Evolutionary conservation across 1,284 basidiomycete genomes (phyloP).

Genomic region (Ustilago cynodontis): DNA sequence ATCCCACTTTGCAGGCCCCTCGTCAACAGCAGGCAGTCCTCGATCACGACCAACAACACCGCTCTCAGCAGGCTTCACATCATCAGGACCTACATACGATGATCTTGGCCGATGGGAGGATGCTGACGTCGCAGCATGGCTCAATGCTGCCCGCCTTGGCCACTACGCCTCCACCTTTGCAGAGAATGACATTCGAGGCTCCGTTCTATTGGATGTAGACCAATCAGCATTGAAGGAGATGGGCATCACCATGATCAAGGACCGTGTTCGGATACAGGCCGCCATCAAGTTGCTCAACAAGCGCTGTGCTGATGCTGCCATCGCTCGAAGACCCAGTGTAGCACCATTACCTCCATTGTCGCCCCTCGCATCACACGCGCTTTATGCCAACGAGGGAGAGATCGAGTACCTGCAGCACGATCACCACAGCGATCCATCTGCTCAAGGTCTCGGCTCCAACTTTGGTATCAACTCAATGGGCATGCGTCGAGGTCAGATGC

Average conservation of each 20-base stretch:
- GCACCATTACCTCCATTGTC: conserved; percentile 34
- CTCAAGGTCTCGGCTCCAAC: conserved; percentile 8
- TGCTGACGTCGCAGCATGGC: conserved; percentile 61
- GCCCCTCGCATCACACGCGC: conserved; percentile 19
- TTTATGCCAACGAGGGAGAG: conserved; percentile 42
- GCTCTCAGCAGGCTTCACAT: conserved; percentile 36
- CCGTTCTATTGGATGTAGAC: conserved; percentile 64
- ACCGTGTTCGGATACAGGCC: conserved; percentile 61
- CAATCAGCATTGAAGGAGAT: conserved; percentile 65
- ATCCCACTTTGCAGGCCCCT: conserved; percentile 27
- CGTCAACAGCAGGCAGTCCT: conserved; percentile 43
- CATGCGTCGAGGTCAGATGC: conserved; percentile 47
- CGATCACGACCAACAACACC: conserved; percentile 47
- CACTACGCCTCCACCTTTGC: conserved; percentile 57
- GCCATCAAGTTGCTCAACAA: conserved; percentile 68
- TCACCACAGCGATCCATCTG: conserved; percentile 18
- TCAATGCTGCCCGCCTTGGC: conserved; percentile 49
- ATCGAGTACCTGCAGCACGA: conserved; percentile 53
- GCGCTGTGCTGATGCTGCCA: conserved; percentile 45
- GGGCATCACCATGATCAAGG: conserved; percentile 66
- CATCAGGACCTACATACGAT: conserved; percentile 40
- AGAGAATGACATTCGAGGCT: conserved; percentile 65
- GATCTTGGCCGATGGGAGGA: conserved; percentile 43
- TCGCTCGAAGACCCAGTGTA: conserved; percentile 34
- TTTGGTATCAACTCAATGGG: conserved; percentile 44